Conservation (phyloP, 1,284 basidiomycete genomes). For the Hymenochaete sp. region DNA sequence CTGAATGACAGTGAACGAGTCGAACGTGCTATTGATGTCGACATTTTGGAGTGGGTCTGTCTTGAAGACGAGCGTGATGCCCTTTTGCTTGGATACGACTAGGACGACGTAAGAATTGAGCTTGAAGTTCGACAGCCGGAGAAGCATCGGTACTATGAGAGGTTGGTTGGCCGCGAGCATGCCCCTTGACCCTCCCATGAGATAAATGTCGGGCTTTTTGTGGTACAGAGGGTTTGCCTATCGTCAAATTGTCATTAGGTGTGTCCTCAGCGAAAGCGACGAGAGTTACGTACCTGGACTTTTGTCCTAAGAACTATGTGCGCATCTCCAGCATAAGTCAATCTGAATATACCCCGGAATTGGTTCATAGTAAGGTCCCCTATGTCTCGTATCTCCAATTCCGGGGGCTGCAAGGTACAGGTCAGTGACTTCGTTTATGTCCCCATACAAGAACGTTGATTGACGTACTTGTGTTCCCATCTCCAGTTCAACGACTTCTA, state of each 20-base stretch:
- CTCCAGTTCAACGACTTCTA: conserved; percentile 94
- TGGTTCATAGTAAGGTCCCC: conserved; percentile 94
- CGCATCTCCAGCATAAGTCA: conserved; percentile 95
- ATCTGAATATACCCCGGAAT: conserved; percentile 93
- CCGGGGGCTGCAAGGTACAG: conserved; percentile 65
- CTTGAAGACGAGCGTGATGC: conserved; percentile 99
- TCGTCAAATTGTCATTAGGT: conserved; percentile 14
- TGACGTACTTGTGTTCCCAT: conserved; percentile 92
- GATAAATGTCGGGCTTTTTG: conserved; percentile 74
- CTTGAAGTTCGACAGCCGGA: conserved; percentile 90
- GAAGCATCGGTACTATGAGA: conserved; percentile 94
- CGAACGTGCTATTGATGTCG: conserved; percentile 95
- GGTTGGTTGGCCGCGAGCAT: conserved; percentile 91
- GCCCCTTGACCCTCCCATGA: conserved; percentile 65
- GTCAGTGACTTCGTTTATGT: not conserved
- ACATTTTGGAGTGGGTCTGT: conserved; percentile 98
- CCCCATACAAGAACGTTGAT: conserved; percentile 1
- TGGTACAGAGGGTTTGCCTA: conserved; percentile 94
- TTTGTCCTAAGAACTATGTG: conserved; percentile 94
- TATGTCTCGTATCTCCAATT: conserved; percentile 95
- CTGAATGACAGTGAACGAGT: conserved; percentile 95
- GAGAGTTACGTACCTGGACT: conserved; percentile 73
- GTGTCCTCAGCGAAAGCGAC: not conserved
- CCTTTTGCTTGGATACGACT: conserved; percentile 94
- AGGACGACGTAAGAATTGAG: conserved; percentile 96